A percentile compares a stretch with the other conserved stretches of the same genome.
phyloP scores from a whole-genome alignment of 768 basidiomycete genomes.

The Auricularia cornea region DNA sequence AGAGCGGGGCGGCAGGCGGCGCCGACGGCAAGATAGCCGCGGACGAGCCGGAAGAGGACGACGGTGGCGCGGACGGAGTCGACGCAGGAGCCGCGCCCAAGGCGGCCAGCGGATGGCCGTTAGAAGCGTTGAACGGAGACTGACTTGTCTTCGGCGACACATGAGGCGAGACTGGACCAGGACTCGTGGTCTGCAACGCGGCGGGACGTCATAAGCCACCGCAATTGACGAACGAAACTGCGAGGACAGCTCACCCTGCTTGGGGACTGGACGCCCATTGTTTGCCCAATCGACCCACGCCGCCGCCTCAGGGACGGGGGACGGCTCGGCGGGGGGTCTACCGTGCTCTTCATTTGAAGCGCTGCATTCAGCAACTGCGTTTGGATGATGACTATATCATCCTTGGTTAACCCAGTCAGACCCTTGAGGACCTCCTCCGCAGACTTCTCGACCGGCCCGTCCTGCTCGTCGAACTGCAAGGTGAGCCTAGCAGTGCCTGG shows the following conservation, averaged over 20 bases:
- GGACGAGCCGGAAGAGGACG: neutral
- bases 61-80: neutral
- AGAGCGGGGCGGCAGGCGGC: neutral
- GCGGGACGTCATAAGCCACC: neutral
- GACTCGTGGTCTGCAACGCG: conserved; percentile 45
- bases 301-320: conserved; percentile 61
- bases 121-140: neutral
- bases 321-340: conserved; percentile 52
- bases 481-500: neutral
- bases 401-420: conserved; percentile 54
- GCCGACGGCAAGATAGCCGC: neutral
- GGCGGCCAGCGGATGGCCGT: neutral
- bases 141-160: neutral
- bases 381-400: conserved; percentile 65
- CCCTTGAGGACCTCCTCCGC: conserved; percentile 60
- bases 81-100: neutral
- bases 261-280: conserved; percentile 27
- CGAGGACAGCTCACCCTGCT: neutral
- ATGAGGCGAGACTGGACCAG: conserved; percentile 30
- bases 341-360: conserved; percentile 44
- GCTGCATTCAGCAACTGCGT: conserved; percentile 64
- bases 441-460: conserved; percentile 39
- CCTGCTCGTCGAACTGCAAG: conserved; percentile 18
- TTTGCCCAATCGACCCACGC: conserved; percentile 77
- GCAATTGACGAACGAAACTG: neutral